Evolutionary conservation across 495 filamentous ascomycete genomes (phyloP), one percentile per base, ranked within the genome.

Genomic region (Xylaria nigripes): DNA sequence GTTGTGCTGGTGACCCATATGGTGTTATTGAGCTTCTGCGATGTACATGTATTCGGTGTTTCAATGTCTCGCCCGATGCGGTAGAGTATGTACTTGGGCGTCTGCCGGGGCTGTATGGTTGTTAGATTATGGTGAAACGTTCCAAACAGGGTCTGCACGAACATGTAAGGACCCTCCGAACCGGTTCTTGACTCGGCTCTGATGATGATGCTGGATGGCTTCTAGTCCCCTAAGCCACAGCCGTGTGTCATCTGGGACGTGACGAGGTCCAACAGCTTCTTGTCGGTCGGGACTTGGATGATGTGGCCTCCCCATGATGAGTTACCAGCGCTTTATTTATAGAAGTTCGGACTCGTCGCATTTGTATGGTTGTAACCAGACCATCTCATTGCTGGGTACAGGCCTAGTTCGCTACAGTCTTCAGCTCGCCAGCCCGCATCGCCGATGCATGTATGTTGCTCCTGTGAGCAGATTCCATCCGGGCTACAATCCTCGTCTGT

Each of bases 401-500:
- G 58, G 47, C 71, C 70, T 8, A 75, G 63, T 15, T 59, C 50
- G 45, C 70, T 65, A 61, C 70, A 75, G 54, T 70, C 66, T 19
- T 51, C 50, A 2, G 59, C 68, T 8, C 59, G 62, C 72, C 72
- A 73, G 8, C 70, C 70, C 2, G 64, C 59, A 49, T 75, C 70
- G 32, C 72, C 73, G 19, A 50, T 43, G 40, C 70, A 73, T 4
- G 16, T 46, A 6, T 55, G 42, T 18, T n/a, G 27, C 56, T 1
- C 19, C 48, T 12, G 58, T 32, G 27, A 41, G 50, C 69, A 73
- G 32, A 72, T 30, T 6, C 70, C 70, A 34, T 71, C 73, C 9
- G 72, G 66, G 24, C 63, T 68, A 45, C 72, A 75, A 45, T 75
- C 67, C n/a, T 75, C 70, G 49, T 73, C 66, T 15, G 62, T 65